Percentiles rank a stretch among this genome's conserved stretches.
Conservation (phyloP, 352 stramenopile genomes). For the Phytophthora constricta region DNA sequence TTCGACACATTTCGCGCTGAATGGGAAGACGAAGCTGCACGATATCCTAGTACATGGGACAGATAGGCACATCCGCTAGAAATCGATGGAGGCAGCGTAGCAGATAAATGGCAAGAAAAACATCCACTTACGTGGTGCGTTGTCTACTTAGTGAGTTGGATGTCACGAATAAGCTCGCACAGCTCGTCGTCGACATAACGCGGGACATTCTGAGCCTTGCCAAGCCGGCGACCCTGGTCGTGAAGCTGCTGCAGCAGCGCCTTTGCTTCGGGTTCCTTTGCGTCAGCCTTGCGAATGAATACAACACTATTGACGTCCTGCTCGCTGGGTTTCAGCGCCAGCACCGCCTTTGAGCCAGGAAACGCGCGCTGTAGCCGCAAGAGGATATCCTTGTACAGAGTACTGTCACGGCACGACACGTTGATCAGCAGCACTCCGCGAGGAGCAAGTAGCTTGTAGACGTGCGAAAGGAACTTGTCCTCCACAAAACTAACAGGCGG, state of each 20-base stretch:
- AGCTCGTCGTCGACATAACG: constrained; percentile 56
- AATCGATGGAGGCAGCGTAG: neutral
- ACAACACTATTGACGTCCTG: constrained; percentile 76
- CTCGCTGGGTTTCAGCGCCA: constrained; percentile 45
- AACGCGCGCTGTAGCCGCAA: constrained; percentile 49
- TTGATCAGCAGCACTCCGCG: constrained; percentile 71
- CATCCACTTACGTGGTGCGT: constrained; percentile 23
- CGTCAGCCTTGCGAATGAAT: constrained; percentile 51
- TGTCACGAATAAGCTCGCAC: constrained; percentile 60
- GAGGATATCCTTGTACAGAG: constrained; percentile 60
- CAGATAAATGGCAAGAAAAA: constrained; percentile 20
- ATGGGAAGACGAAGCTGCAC: constrained; percentile 76
- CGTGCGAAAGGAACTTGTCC: constrained; percentile 45
- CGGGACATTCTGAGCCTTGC: constrained; percentile 32
- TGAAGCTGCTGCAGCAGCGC: constrained; percentile 45
- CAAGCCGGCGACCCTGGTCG: constrained; percentile 40
- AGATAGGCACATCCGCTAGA: constrained; percentile 27
- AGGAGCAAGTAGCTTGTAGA: constrained; percentile 39
- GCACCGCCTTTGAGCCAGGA: constrained; percentile 27
- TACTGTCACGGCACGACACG: constrained; percentile 57
- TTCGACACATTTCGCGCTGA: constrained; percentile 80
- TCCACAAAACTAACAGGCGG: constrained; percentile 71
- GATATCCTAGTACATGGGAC: constrained; percentile 63
- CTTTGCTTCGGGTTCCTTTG: constrained; percentile 34
- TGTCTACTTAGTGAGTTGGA: constrained; percentile 49